Evolutionary conservation across 2,329 filamentous ascomycete genomes (phyloP).

Genomic region (Alternaria gaisen): DNA sequence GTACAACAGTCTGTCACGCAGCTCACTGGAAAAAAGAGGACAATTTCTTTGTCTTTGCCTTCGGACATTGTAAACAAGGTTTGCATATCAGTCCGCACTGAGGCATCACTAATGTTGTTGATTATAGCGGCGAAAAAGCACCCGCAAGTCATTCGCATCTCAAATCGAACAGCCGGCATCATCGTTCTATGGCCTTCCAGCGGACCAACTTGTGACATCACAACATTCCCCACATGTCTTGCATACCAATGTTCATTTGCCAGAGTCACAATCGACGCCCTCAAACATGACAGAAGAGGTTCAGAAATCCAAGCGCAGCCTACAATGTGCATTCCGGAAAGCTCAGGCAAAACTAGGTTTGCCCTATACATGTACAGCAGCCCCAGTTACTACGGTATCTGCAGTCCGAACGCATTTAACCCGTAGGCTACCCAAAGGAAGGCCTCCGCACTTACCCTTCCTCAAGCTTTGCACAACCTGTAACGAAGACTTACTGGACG

Average conservation of each 20-base stretch:
- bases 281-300: background rate
- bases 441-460: conserved; percentile 14
- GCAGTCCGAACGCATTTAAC: conserved; percentile 20
- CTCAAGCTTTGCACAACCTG: conserved; percentile 23
- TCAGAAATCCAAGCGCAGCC: background rate
- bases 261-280: background rate
- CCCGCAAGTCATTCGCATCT: background rate
- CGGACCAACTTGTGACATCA: background rate
- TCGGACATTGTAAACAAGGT: background rate
- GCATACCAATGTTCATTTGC: background rate
- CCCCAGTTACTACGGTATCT: conserved; percentile 6
- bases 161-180: background rate
- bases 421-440: background rate
- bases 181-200: background rate
- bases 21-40: background rate
- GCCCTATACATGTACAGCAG: background rate
- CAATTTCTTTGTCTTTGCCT: background rate
- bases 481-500: conserved; percentile 18
- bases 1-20: background rate
- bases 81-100: background rate
- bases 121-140: background rate
- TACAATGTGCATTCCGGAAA: background rate
- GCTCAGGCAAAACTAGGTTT: background rate
- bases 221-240: background rate
- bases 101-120: background rate